Evolutionary conservation across 169 alveolate genomes (phyloP).

Genomic region (Plasmodium cynomolgi): DNA sequence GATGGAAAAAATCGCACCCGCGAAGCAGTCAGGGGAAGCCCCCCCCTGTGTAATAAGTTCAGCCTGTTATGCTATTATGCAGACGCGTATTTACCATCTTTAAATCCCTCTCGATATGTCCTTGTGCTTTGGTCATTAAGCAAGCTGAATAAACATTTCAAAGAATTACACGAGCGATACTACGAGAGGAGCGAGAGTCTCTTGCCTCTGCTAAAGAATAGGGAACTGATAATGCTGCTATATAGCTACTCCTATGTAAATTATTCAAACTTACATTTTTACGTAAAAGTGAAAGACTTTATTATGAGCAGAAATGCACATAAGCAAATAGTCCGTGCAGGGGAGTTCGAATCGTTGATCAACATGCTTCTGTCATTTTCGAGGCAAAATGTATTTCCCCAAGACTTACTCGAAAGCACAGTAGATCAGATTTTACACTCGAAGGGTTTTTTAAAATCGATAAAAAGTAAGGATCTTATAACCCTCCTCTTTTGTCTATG

Average conservation of each 20-base stretch:
- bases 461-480: slow-evolving; percentile 40
- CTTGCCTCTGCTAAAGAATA: slow-evolving; percentile 23
- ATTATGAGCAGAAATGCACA: slow-evolving; percentile 21
- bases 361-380: slow-evolving; percentile 59
- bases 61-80: slow-evolving; percentile 55
- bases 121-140: slow-evolving; percentile 70
- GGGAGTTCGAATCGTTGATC: slow-evolving; percentile 45
- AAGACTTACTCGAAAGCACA: slow-evolving; percentile 36
- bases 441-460: slow-evolving; percentile 6
- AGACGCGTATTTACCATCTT: slow-evolving; percentile 22
- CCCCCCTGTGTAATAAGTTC: neutral
- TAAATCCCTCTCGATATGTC: slow-evolving; percentile 62
- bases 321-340: slow-evolving; percentile 7
- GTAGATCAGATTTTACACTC: slow-evolving; percentile 18
- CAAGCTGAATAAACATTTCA: slow-evolving; percentile 46
- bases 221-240: slow-evolving; percentile 44
- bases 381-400: slow-evolving; percentile 61
- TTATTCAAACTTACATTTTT: slow-evolving; percentile 33
- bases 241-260: slow-evolving; percentile 65
- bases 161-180: slow-evolving; percentile 29
- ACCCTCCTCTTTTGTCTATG: slow-evolving; percentile 56
- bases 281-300: slow-evolving; percentile 51
- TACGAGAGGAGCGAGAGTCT: slow-evolving; percentile 31
- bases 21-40: neutral
- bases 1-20: neutral